A percentile compares a stretch with the other conserved stretches of the same genome.
Conservation (phyloP, 306 rosid species). For the Mimosa pudica region DNA sequence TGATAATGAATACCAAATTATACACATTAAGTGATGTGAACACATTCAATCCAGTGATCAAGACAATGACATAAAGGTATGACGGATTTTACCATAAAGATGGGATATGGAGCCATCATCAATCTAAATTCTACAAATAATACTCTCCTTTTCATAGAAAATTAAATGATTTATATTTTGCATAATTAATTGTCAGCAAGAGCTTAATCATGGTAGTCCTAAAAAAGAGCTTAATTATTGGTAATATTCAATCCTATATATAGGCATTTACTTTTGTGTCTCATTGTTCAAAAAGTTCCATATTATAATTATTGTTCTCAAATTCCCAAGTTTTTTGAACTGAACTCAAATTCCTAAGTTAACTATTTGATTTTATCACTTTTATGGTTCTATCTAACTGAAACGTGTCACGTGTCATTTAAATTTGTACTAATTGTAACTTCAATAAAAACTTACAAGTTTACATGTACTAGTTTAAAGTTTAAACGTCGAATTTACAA, state of each 20-base stretch:
- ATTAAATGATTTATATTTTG: not conserved
- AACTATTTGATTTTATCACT: too few species aligned
- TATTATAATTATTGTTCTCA: too few species aligned
- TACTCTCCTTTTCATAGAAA: conserved; percentile 6
- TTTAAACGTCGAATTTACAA: too few species aligned
- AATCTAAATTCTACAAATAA: not conserved
- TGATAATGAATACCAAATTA: conserved; percentile 17
- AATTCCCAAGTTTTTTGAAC: too few species aligned
- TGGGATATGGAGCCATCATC: not conserved
- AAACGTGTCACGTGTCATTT: too few species aligned
- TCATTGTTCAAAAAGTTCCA: not conserved
- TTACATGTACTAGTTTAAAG: too few species aligned
- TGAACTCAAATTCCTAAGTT: too few species aligned
- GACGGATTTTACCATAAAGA: not conserved
- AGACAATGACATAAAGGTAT: conserved; percentile 32
- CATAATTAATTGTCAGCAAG: not conserved
- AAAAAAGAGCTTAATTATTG: not conserved
- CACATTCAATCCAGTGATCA: conserved; percentile 20
- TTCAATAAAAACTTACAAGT: too few species aligned
- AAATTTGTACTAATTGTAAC: too few species aligned
- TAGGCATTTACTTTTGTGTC: not conserved
- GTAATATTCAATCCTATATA: not conserved
- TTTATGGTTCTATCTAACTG: too few species aligned
- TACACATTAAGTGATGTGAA: conserved; percentile 24
- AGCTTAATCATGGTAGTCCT: not conserved